phyloP scores from a whole-genome alignment of 208 protist genomes.

The Leishmania tarentolae region DNA sequence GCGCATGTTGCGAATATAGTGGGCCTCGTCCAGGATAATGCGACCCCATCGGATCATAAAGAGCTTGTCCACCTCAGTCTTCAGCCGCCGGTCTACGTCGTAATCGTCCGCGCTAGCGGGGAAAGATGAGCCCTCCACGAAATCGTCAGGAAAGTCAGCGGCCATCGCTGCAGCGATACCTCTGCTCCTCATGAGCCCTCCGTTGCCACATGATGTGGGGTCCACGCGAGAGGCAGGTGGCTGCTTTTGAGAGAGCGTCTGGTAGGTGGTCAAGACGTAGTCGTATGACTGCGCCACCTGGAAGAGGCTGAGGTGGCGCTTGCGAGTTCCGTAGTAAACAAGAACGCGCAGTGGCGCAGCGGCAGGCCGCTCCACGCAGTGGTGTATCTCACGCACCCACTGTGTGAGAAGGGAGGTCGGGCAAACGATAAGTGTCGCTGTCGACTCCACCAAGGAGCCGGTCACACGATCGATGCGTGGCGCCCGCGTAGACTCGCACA shows the following conservation, averaged over 20 bases:
- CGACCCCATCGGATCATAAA: slow-evolving; percentile 84
- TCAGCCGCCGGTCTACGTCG: slow-evolving; percentile 19
- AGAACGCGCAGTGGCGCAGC: slow-evolving; percentile 52
- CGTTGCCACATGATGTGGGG: background rate
- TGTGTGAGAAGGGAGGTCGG: slow-evolving; percentile 68
- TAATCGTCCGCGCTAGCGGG: background rate
- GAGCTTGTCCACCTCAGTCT: slow-evolving; percentile 53
- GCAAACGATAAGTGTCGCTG: slow-evolving; percentile 79
- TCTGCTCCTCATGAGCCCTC: background rate
- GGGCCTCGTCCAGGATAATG: slow-evolving; percentile 92
- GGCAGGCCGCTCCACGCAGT: slow-evolving; percentile 34
- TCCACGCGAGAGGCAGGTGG: slow-evolving; percentile 2
- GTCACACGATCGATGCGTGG: slow-evolving; percentile 48
- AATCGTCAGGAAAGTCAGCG: background rate
- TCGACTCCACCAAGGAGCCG: slow-evolving; percentile 57
- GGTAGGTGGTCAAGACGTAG: slow-evolving; percentile 83
- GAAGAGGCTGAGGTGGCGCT: slow-evolving; percentile 45
- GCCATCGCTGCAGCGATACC: background rate
- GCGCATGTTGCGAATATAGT: slow-evolving; percentile 80
- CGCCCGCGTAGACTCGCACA: slow-evolving; percentile 63
- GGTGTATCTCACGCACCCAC: slow-evolving; percentile 69
- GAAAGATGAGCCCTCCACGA: background rate
- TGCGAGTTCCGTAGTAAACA: slow-evolving; percentile 69
- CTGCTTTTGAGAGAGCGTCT: slow-evolving; percentile 53
- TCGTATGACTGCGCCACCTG: slow-evolving; percentile 72